Conservation (phyloP, 768 basidiomycete genomes). For the Leccinum truebloodii region DNA sequence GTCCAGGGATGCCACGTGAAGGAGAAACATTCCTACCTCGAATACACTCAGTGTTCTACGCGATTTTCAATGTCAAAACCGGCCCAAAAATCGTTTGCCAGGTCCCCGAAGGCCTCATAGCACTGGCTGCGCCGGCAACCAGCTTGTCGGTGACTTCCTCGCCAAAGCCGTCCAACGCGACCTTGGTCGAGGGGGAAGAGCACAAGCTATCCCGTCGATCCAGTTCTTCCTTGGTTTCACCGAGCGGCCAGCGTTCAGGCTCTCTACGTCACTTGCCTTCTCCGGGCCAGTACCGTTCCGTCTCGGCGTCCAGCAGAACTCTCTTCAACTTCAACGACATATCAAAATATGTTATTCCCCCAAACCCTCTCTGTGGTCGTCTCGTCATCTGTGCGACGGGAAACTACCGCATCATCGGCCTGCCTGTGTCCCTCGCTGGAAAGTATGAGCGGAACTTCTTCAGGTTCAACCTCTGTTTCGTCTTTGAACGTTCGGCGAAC, state of each 20-base stretch:
- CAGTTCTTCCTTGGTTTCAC: conserved; percentile 51
- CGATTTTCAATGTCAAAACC: conserved; percentile 81
- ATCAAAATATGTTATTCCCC: conserved; percentile 93
- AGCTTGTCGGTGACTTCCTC: conserved; percentile 34
- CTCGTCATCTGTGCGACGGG: conserved; percentile 85
- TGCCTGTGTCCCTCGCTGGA: conserved; percentile 78
- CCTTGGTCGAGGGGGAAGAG: conserved; percentile 36
- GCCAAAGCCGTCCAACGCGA: conserved; percentile 34
- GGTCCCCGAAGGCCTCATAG: conserved; percentile 90
- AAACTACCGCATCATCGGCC: conserved; percentile 86
- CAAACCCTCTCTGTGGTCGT: conserved; percentile 79
- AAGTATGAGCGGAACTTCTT: conserved; percentile 87
- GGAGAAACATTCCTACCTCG: conserved; percentile 74
- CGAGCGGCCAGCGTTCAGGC: conserved; percentile 44
- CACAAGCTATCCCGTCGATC: conserved; percentile 49
- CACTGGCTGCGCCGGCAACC: conserved; percentile 37
- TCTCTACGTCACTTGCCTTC: conserved; percentile 45
- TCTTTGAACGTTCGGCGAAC: conserved; percentile 89
- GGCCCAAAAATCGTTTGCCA: conserved; percentile 93
- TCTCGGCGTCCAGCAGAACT: conserved; percentile 45
- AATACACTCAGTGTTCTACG: conserved; percentile 90
- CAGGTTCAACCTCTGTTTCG: conserved; percentile 94
- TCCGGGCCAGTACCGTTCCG: conserved; percentile 45
- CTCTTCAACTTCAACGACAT: conserved; percentile 92
- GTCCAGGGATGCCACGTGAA: conserved; percentile 40